These are phyloP conservation scores for Chamaecyparis obtusa DNA, from an alignment of 75 land plant genomes.

Conservation along the genomic window DNA sequence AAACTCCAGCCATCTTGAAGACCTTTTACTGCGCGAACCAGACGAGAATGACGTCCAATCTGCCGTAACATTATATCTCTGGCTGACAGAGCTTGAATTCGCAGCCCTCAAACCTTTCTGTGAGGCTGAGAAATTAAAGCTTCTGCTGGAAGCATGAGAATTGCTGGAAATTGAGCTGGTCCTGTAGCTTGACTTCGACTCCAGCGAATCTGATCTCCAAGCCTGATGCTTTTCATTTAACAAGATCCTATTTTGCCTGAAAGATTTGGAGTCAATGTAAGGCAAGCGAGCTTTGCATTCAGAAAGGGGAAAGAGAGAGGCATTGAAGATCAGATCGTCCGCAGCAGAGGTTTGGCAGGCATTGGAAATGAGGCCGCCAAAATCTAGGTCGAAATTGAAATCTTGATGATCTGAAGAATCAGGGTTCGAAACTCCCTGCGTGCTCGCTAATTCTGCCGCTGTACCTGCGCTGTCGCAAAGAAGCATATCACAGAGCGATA, in stretches of 20 bases:
- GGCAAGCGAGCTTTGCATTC: not conserved
- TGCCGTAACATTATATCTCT: not conserved
- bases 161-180: too few species aligned
- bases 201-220: too few species aligned
- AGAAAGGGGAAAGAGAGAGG: not conserved
- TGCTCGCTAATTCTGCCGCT: not conserved
- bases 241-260: too few species aligned
- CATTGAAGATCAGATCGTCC: constrained; percentile 1
- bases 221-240: too few species aligned
- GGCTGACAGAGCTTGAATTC: too few species aligned
- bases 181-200: too few species aligned
- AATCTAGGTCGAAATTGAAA: not conserved
- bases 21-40: not conserved
- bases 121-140: too few species aligned
- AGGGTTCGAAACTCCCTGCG: not conserved
- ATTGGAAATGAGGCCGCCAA: not conserved
- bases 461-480: not conserved
- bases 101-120: too few species aligned
- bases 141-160: too few species aligned
- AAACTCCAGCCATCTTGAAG: not conserved
- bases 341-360: not conserved
- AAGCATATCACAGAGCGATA: not conserved
- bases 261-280: too few species aligned
- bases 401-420: not conserved
- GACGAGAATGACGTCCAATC: not conserved